phyloP scores from a whole-genome alignment of 306 rosid genomes.

The Gillenia trifoliata region DNA sequence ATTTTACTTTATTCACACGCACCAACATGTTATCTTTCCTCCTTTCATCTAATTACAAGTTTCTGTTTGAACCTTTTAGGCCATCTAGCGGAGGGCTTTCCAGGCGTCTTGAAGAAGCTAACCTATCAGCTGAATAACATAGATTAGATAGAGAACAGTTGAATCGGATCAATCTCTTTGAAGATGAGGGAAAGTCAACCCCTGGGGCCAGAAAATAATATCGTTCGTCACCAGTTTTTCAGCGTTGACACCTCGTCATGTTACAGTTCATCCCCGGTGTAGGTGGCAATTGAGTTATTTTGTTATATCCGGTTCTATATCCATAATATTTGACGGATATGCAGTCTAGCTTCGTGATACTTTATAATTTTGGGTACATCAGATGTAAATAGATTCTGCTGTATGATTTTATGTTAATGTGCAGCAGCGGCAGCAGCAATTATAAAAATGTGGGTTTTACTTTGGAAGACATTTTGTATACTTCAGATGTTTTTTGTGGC shows the following conservation, averaged over 20 bases:
- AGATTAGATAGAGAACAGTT: background rate
- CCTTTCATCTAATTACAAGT: conserved; percentile 1
- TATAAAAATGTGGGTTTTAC: background rate
- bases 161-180: background rate
- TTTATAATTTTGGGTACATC: background rate
- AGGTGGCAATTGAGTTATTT: background rate
- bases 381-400: conserved; percentile 8
- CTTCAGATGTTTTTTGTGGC: background rate
- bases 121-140: conserved; percentile 23
- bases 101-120: conserved; percentile 35
- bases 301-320: background rate
- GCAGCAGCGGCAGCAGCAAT: conserved; percentile 5
- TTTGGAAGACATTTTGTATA: background rate
- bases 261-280: background rate
- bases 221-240: background rate
- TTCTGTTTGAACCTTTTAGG: conserved; percentile 29
- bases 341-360: background rate
- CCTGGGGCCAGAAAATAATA: background rate
- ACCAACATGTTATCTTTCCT: background rate
- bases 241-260: background rate
- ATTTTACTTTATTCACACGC: background rate
- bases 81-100: conserved; percentile 63
- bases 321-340: background rate
- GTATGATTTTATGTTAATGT: background rate
- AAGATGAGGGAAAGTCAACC: background rate